Conservation (phyloP, 768 basidiomycete species). For the Phlegmacium glaucopus region DNA sequence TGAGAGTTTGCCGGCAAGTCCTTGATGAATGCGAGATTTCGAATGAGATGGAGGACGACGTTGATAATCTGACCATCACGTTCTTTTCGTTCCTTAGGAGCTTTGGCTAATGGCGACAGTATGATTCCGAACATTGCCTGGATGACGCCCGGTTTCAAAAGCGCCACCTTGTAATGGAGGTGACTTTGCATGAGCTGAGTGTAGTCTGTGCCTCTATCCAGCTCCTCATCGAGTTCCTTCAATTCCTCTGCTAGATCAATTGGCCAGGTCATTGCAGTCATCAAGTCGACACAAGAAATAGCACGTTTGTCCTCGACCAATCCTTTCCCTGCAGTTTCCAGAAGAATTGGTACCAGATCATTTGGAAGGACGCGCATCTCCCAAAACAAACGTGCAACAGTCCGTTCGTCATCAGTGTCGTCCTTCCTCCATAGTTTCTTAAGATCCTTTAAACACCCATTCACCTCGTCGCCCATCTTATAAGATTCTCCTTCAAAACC, state of each 20-base stretch:
- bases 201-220: conserved; percentile 83
- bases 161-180: conserved; percentile 82
- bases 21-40: conserved; percentile 93
- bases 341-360: conserved; percentile 84
- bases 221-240: conserved; percentile 83
- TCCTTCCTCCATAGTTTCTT: conserved; percentile 97
- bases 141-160: conserved; percentile 67
- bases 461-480: conserved; percentile 77
- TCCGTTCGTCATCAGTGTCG: conserved; percentile 95
- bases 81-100: conserved; percentile 62
- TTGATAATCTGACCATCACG: conserved; percentile 86
- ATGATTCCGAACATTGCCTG: conserved; percentile 71
- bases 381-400: conserved; percentile 91
- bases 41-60: conserved; percentile 82
- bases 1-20: conserved; percentile 74
- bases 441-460: conserved; percentile 86
- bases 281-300: conserved; percentile 80
- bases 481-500: conserved; percentile 67
- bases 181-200: conserved; percentile 80
- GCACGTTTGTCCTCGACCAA: conserved; percentile 80
- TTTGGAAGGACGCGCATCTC: conserved; percentile 82
- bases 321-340: conserved; percentile 76
- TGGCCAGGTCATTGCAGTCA: conserved; percentile 99
- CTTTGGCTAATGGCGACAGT: conserved; percentile 75
- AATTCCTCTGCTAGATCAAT: conserved; percentile 94